A percentile compares a stretch with the other conserved stretches of the same genome.
phyloP scores from a whole-genome alignment of 2,329 filamentous ascomycete genomes.

The Exophiala lecanii-corni region DNA sequence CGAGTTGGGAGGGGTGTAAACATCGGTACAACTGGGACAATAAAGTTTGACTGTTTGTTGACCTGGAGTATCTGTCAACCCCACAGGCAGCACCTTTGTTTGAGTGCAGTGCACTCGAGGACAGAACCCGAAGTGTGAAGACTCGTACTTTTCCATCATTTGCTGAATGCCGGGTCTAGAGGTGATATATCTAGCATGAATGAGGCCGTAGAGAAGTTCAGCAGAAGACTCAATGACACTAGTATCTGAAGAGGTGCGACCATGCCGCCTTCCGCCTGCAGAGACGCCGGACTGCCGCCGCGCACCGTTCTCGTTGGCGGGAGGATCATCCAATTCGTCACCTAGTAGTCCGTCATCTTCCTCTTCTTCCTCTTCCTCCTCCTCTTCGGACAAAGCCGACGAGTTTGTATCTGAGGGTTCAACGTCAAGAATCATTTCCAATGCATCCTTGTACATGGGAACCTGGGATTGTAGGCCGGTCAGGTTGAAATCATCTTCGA shows the following conservation, averaged over 20 bases:
- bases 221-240: conserved; percentile 95
- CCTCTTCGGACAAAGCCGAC: conserved; percentile 45
- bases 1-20: conserved; percentile 96
- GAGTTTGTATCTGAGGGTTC: conserved; percentile 71
- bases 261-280: conserved; percentile 59
- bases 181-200: conserved; percentile 98
- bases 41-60: conserved; percentile 98
- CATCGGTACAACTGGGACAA: conserved; percentile 92
- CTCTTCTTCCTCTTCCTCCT: conserved; percentile 62
- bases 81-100: conserved; percentile 86
- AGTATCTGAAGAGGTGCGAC: conserved; percentile 84
- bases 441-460: conserved; percentile 96
- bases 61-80: conserved; percentile 88
- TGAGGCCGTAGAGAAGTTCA: conserved; percentile 96
- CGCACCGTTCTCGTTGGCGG: conserved; percentile 28
- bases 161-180: conserved; percentile 94
- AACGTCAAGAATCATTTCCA: conserved; percentile 99
- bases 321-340: conserved; percentile 50
- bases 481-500: conserved; percentile 99
- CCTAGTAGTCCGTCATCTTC: conserved; percentile 64
- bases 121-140: conserved; percentile 91
- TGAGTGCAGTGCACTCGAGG: conserved; percentile 91
- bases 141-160: conserved; percentile 98
- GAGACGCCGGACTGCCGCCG: conserved; percentile 50
- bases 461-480: conserved; percentile 94